phyloP scores from a whole-genome alignment of 768 basidiomycete species.

The Gyrodon lividus region DNA sequence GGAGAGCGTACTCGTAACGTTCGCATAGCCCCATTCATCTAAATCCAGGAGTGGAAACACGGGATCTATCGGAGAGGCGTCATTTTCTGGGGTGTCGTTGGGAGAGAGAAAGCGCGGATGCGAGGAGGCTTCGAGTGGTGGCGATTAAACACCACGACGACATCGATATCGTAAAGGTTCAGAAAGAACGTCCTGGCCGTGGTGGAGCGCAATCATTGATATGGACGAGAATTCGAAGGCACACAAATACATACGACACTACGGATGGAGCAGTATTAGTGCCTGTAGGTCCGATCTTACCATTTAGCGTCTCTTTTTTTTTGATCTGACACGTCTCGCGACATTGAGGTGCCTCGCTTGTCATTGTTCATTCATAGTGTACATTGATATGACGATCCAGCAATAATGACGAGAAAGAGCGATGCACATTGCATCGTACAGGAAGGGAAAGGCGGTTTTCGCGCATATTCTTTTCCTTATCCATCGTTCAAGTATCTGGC shows the following conservation, averaged over 20 bases:
- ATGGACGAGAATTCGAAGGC: background rate
- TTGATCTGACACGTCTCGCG: constrained; percentile 1
- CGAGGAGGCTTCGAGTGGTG: background rate
- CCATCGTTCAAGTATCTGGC: constrained; percentile 4
- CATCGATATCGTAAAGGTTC: background rate
- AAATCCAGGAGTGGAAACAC: background rate
- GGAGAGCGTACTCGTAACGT: constrained; percentile 1
- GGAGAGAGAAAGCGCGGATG: no score
- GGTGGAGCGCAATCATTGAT: background rate
- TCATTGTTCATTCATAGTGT: constrained; percentile 9
- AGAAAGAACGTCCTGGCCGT: background rate
- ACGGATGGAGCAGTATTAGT: background rate
- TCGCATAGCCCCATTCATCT: constrained; percentile 6
- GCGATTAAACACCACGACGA: background rate
- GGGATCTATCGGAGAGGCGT: background rate
- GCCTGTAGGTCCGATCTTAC: constrained; percentile 1
- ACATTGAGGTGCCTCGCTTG: constrained; percentile 8
- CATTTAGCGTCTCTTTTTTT: background rate
- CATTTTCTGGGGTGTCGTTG: no score
- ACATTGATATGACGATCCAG: background rate
- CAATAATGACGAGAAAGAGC: constrained; percentile 8
- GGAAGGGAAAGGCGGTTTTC: background rate
- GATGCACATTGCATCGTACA: background rate
- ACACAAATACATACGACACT: background rate
- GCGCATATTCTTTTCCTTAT: constrained; percentile 1